A percentile compares a stretch with the other conserved stretches of the same genome.
Evolutionary conservation across 805 yeast species (phyloP).

Genomic region (Wickerhamiella kazuoi): DNA sequence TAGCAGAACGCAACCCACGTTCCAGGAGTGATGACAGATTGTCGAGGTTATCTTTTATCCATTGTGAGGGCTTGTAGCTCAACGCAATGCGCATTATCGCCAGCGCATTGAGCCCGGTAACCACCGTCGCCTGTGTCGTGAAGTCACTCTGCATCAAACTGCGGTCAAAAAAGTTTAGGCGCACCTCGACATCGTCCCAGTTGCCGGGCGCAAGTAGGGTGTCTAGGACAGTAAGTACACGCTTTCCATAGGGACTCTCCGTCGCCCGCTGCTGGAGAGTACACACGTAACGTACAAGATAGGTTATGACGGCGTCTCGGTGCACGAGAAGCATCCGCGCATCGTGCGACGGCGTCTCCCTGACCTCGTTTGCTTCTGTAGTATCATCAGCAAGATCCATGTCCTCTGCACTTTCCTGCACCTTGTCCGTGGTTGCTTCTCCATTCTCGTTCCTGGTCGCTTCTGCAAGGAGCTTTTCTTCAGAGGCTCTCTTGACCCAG

Average conservation of each 20-base stretch:
- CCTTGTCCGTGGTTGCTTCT: conserved; percentile 17
- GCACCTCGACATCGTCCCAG: conserved; percentile 85
- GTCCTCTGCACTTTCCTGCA: conserved; percentile 7
- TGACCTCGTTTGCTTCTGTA: conserved; percentile 16
- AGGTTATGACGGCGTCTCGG: conserved; percentile 79
- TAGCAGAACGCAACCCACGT: conserved; percentile 64
- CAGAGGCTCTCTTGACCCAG: conserved; percentile 49
- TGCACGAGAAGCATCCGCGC: conserved; percentile 58
- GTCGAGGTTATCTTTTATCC: conserved; percentile 60
- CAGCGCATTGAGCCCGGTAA: conserved; percentile 74
- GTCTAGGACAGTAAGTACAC: conserved; percentile 63
- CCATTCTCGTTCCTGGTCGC: conserved; percentile 4
- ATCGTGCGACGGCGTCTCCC: conserved; percentile 14
- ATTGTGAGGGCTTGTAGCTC: conserved; percentile 54
- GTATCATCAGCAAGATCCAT: conserved; percentile 24
- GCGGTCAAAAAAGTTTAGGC: conserved; percentile 72
- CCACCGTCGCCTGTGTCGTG: conserved; percentile 37
- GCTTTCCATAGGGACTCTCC: conserved; percentile 64
- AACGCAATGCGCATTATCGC: conserved; percentile 75
- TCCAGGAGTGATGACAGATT: conserved; percentile 60
- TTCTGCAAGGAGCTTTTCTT: conserved; percentile 5
- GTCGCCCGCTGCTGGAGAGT: conserved; percentile 70
- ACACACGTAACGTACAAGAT: conserved; percentile 73
- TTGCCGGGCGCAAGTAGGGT: conserved; percentile 41
- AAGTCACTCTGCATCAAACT: conserved; percentile 67